Evolutionary conservation across 106 monocot species (phyloP).

Genomic region (Alisma plantagoaquatica): DNA sequence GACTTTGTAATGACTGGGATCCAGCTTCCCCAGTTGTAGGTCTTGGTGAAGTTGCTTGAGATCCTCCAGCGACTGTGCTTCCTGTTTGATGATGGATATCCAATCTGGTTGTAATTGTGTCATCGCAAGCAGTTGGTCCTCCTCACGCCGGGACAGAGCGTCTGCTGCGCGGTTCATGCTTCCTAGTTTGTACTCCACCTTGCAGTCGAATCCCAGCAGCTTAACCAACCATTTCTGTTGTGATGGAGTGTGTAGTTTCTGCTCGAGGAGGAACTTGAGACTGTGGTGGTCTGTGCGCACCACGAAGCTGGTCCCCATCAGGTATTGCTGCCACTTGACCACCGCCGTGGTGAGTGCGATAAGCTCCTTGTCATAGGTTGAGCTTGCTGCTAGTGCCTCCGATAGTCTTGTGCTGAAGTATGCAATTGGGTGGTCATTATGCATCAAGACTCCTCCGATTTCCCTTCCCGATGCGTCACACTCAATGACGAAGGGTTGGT

Average conservation of each 20-base stretch:
- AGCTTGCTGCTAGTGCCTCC: no score
- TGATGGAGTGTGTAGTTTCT: neutral
- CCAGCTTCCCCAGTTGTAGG: neutral
- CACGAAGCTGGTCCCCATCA: neutral
- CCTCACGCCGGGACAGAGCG: neutral
- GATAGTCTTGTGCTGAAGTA: no score
- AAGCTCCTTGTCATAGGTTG: no score
- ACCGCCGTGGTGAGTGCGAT: neutral
- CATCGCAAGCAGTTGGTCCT: no score
- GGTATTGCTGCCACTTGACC: neutral
- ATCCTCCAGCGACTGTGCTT: neutral
- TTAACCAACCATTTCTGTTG: neutral
- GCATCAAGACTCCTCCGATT: no score
- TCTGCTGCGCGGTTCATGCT: neutral
- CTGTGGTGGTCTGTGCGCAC: neutral
- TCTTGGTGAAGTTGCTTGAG: no score
- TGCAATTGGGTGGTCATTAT: no score
- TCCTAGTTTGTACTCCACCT: neutral
- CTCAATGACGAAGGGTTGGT: no score
- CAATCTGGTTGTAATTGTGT: neutral
- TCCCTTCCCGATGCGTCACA: no score
- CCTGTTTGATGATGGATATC: neutral
- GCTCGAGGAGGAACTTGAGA: neutral
- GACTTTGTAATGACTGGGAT: neutral
- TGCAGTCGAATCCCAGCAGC: conserved; percentile 6